Evolutionary conservation across 495 filamentous ascomycete species (phyloP).

Genomic region (Hypomontagnella submonticulosa): DNA sequence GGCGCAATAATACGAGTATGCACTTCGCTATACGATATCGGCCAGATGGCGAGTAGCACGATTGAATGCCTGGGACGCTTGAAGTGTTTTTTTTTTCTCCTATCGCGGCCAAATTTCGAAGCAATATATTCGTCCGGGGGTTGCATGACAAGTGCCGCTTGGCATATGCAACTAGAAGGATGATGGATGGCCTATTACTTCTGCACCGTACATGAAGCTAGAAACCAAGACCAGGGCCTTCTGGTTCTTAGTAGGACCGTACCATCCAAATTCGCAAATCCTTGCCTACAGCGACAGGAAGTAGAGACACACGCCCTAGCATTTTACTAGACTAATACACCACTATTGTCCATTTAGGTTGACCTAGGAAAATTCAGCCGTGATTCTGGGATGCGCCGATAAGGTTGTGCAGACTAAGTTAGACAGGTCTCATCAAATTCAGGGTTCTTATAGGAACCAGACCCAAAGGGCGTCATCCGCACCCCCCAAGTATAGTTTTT

Average conservation of each 20-base stretch:
- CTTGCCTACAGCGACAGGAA: constrained; percentile 10
- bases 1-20: background rate
- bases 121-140: constrained; percentile 15
- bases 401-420: constrained; percentile 12
- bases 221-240: constrained; percentile 1
- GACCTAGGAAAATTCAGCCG: constrained; percentile 22
- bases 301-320: constrained; percentile 7
- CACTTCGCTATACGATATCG: too few relatives aligned
- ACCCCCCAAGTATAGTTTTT: constrained; percentile 15
- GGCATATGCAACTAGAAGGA: constrained; percentile 37
- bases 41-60: background rate
- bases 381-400: background rate
- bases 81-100: constrained; percentile 1
- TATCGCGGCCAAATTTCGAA: constrained; percentile 6
- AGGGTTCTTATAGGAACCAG: constrained; percentile 2
- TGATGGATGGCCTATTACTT: constrained; percentile 8
- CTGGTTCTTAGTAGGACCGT: constrained; percentile 13
- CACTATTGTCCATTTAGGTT: constrained; percentile 13
- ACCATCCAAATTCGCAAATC: constrained; percentile 27
- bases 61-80: background rate
- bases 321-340: constrained; percentile 19
- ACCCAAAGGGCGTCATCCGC: constrained; percentile 12
- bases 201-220: constrained; percentile 12
- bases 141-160: constrained; percentile 22
- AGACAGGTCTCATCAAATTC: constrained; percentile 16